Evolutionary conservation across 2,329 filamentous ascomycete genomes (phyloP), one percentile per base, ranked within the genome.

Genomic region (Diaporthe citrichinensis): DNA sequence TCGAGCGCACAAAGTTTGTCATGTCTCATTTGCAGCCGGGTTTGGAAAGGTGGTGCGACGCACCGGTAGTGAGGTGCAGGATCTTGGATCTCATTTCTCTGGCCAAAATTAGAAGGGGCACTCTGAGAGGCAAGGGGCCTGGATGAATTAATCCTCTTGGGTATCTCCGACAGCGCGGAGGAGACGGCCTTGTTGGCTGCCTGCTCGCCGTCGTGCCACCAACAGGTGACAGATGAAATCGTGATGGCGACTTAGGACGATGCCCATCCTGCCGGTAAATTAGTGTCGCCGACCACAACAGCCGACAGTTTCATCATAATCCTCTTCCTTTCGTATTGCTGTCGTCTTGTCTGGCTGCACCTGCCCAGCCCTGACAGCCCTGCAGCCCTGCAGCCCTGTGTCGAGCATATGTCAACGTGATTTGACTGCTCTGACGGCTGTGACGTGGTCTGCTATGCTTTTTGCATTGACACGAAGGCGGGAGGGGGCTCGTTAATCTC

Each of bases 361-460:
- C 62, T 51, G 15, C 3, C 34, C 39, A 53, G 62, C 28, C 44
- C 28, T n/a, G 44, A 20, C 44, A 67, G 44, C 62, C 44, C 23
- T 68, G 65, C 28, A 67, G 62, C 62, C 44, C 44, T 68, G 65
- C 65, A 68, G 65, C 65, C 65, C 65, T 68, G 61, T 65, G 46
- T 68, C 44, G 20, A 25, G 65, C 65, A 53, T 39, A 51, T 20
- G 65, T 53, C 46, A 68, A 39, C 46, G 5, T 36, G 46, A 65
- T 49, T 65, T 65, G 61, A 49, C 61, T 10, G 46, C 23, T 15
- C 15, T 53, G 65, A 53, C 65, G 46, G 65, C 46, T 53, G 31
- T 68, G 65, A 68, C 65, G 46, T 53, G 65, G 49, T 53, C 8
- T 23, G 46, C 46, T 51, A 41, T 68, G 25, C 65, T 68, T 68